Base-by-base conservation (phyloP, 2,329 filamentous ascomycete genomes). In the Fusarium pseudonygamai region DNA sequence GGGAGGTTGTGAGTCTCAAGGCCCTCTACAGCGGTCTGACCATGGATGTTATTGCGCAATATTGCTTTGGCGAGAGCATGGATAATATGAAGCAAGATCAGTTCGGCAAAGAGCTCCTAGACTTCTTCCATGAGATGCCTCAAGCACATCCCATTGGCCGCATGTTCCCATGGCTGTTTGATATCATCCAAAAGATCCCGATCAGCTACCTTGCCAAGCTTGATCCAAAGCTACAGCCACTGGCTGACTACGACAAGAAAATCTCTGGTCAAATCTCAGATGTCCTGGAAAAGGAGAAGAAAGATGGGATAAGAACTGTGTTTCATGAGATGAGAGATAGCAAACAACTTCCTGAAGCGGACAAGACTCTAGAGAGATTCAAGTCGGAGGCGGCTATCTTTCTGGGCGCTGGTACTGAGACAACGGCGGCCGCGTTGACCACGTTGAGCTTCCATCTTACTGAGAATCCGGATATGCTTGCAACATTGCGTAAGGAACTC, bases 101-200 rank as follows among this genome's bases (percentile, higher is more conserved):
- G 5, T 60, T 60, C 18, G 58, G 58, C 28, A 60, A 53, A 39
- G 58, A 60, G 22, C n/a, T 60, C 1, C 9, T 60, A 5, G 57
- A 60, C 57, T 60, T 60, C 5, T 60, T 60, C 12, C 58, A 60
- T 15, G 58, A 60, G n/a, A 60, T 60, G 58, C 58, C 58, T 26
- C 58, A 60, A n/a, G 58, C 58, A 8, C 58, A 60, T 26, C 58
- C 58, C 0, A 53, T 60, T 18, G 57, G 57, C 9, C 57, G 57
- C 5, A 60, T 60, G 58, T 60, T 60, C 22, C 58, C 58, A 18
- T 60, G 45, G 58, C 18, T 60, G 1, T 60, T 60, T 20, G 58
- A 60, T 8, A 53, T 53, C 4, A 42, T 60, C 12, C 58, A 60
- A 13, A 60, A 42, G 2, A 18, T 60, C 9, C 57, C 57, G 0